Conservation (phyloP, 2,329 filamentous ascomycete species). For the Diaporthe sp. region DNA sequence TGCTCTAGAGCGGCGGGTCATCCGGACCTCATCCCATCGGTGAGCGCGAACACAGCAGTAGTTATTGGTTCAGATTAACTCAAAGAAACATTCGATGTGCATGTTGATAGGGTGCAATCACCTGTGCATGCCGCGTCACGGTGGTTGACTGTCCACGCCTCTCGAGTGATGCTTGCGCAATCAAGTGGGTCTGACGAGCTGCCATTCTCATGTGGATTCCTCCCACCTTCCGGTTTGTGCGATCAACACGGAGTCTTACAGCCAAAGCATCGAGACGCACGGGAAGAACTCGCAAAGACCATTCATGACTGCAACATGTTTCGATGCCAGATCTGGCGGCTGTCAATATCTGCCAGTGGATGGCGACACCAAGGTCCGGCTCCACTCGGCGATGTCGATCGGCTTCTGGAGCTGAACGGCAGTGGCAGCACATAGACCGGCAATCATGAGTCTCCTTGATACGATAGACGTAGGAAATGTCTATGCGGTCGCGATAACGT, state of each 20-base stretch:
- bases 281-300: neutral
- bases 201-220: neutral
- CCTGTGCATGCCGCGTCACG: neutral
- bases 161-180: slow-evolving; percentile 15
- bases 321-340: neutral
- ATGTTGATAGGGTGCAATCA: neutral
- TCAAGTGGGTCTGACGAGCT: slow-evolving; percentile 7
- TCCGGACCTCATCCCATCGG: neutral
- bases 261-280: neutral
- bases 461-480: neutral
- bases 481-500: neutral
- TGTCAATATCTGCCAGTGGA: neutral
- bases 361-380: neutral
- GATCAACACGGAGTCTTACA: neutral
- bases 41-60: neutral
- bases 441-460: neutral
- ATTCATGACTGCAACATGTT: neutral
- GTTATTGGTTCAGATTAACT: neutral
- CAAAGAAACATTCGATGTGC: neutral
- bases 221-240: neutral
- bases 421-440: neutral
- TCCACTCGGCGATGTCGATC: neutral
- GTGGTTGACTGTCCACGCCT: neutral
- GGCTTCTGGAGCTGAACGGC: neutral
- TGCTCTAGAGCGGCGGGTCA: neutral